These are phyloP conservation scores for Dioszegia aurantiaca DNA, from an alignment of 768 basidiomycete species.

Conservation along the genomic window DNA sequence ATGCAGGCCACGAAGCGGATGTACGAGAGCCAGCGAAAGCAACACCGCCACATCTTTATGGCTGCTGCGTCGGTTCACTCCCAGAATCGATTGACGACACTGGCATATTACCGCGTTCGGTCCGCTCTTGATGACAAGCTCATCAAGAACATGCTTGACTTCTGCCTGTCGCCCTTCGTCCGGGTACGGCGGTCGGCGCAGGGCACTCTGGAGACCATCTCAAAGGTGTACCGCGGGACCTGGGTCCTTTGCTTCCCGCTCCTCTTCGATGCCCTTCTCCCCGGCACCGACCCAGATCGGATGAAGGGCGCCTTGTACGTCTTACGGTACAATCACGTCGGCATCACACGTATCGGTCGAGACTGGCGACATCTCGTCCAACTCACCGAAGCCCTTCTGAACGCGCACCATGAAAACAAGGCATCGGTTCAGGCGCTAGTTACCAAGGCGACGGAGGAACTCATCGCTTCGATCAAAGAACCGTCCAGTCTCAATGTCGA, in stretches of 20 bases:
- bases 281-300: constrained; percentile 77
- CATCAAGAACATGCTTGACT: constrained; percentile 53
- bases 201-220: constrained; percentile 28
- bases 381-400: constrained; percentile 64
- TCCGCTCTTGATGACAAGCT: constrained; percentile 53
- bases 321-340: constrained; percentile 64
- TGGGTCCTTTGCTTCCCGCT: constrained; percentile 51
- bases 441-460: constrained; percentile 41
- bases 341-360: constrained; percentile 55
- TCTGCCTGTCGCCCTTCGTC: constrained; percentile 53
- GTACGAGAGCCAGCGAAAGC: constrained; percentile 42
- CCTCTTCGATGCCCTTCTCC: constrained; percentile 54
- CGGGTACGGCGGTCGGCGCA: constrained; percentile 39
- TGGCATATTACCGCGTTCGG: constrained; percentile 52
- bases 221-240: constrained; percentile 52
- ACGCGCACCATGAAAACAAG: constrained; percentile 81
- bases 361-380: constrained; percentile 66
- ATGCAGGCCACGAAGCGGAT: constrained; percentile 37
- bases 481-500: constrained; percentile 29
- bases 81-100: constrained; percentile 42
- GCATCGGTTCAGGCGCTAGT: constrained; percentile 52
- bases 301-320: constrained; percentile 90
- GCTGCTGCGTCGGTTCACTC: constrained; percentile 39
- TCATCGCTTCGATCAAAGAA: constrained; percentile 32
- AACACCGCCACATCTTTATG: constrained; percentile 38